Evolutionary conservation across 805 yeast genomes (phyloP), one percentile per base, ranked within the genome.

Genomic region (Candida hungchunana): DNA sequence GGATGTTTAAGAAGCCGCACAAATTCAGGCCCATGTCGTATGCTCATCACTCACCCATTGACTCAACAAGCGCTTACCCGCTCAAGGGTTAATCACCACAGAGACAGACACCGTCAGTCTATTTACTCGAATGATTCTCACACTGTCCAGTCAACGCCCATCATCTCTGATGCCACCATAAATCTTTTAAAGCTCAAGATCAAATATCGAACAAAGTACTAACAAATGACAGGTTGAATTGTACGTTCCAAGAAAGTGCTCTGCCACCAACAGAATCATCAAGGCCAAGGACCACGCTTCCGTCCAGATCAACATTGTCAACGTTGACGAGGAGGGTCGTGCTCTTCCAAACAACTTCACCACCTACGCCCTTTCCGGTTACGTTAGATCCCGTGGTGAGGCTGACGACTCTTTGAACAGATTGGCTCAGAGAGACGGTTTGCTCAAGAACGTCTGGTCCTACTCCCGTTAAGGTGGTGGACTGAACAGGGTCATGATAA

Each of bases 171-270:
- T n/a, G n/a, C n/a, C n/a, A n/a, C n/a, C n/a, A n/a, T n/a, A n/a
- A n/a, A n/a, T n/a, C n/a, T n/a, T n/a, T n/a, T n/a, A n/a, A n/a
- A n/a, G n/a, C n/a, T n/a, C n/a, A n/a, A n/a, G n/a, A n/a, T n/a
- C n/a, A n/a, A n/a, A n/a, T n/a, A n/a, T n/a, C n/a, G n/a, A 26
- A n/a, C 24, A 21, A 22, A 20, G 18, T 47, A 50, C 52, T 43
- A 44, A 47, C 56, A 30, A 16, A 2, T 12, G 31, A 26, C 40
- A 50, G 97, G 97, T 93, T 74, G 98, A 93, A 82, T 88, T 93
- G 75, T 93, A 93, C 95, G 95, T 90, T 74, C 98, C 98, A 79
- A 87, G 98, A 83, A 93, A 93, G 80, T 93, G 98, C 82, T 93
- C 98, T 75, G 98, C 98, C 67, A 88, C 98, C 75, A 89, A 88